Evolutionary conservation across 1,284 basidiomycete genomes (phyloP).

Genomic region (Apiotrichum sp.): DNA sequence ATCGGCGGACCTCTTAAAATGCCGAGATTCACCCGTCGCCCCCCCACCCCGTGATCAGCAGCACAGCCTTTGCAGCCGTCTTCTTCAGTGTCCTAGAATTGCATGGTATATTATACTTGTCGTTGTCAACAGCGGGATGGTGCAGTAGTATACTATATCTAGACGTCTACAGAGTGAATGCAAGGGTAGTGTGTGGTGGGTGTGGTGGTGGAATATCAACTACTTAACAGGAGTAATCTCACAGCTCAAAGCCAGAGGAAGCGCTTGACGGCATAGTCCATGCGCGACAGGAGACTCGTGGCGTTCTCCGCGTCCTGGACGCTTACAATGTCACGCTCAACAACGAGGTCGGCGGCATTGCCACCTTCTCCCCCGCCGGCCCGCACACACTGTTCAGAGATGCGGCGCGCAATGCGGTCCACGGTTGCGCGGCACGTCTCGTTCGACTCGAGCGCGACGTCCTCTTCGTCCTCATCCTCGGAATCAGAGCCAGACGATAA

Average conservation of each 20-base stretch:
- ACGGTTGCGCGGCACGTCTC: constrained; percentile 69
- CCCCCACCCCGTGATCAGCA: too few species aligned
- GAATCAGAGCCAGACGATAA: neutral
- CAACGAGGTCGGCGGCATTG: constrained; percentile 50
- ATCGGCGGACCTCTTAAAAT: too few species aligned
- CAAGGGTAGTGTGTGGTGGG: too few species aligned
- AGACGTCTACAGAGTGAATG: too few species aligned
- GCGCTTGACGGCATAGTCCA: constrained; percentile 84
- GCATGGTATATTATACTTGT: too few species aligned
- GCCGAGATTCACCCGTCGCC: too few species aligned
- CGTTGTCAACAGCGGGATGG: too few species aligned
- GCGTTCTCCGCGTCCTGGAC: constrained; percentile 70
- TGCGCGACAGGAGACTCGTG: constrained; percentile 76
- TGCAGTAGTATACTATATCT: too few species aligned
- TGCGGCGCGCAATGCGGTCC: constrained; percentile 63
- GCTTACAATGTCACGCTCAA: constrained; percentile 65
- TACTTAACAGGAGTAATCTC: too few species aligned
- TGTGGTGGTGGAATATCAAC: too few species aligned
- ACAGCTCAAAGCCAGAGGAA: constrained; percentile 62
- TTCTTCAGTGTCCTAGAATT: too few species aligned
- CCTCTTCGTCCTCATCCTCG: constrained; percentile 28
- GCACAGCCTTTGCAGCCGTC: too few species aligned
- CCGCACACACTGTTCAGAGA: constrained; percentile 63
- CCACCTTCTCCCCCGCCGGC: constrained; percentile 47
- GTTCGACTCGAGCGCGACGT: constrained; percentile 56